A percentile compares a stretch with the other conserved stretches of the same genome.
phyloP scores from a whole-genome alignment of 225 moss, liverwort and hornwort genomes.

The Polytrichum commune region DNA sequence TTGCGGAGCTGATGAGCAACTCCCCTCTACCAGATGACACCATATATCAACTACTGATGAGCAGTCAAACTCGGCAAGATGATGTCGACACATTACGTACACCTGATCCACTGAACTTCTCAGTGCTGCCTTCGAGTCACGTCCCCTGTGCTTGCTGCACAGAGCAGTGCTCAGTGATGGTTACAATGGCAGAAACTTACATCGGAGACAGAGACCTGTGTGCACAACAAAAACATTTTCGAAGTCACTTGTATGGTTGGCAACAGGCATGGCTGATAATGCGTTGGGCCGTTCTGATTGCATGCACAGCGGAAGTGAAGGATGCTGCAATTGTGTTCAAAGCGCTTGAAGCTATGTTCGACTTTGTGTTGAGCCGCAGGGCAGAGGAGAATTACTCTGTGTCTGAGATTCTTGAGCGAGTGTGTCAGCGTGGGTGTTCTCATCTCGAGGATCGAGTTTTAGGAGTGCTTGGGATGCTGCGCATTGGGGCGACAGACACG shows the following conservation, averaged over 20 bases:
- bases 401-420: slow-evolving; percentile 17
- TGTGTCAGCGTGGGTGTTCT: slow-evolving; percentile 16
- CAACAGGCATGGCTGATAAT: slow-evolving; percentile 10
- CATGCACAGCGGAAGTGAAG: slow-evolving; percentile 17
- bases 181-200: slow-evolving; percentile 16
- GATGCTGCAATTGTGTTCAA: slow-evolving; percentile 14
- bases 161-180: background rate
- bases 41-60: background rate
- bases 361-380: slow-evolving; percentile 8
- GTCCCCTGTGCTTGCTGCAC: slow-evolving; percentile 1
- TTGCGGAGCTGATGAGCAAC: slow-evolving; percentile 12
- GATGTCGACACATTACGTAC: background rate
- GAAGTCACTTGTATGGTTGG: slow-evolving; percentile 25
- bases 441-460: slow-evolving; percentile 15
- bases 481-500: slow-evolving; percentile 14
- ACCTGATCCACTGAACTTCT: background rate
- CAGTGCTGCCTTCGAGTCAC: background rate
- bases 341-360: slow-evolving; percentile 10
- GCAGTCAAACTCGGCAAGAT: background rate
- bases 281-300: slow-evolving; percentile 20
- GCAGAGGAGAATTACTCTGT: background rate
- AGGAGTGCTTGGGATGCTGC: slow-evolving; percentile 27
- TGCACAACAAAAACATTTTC: slow-evolving; percentile 24
- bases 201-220: slow-evolving; percentile 17
- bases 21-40: slow-evolving; percentile 3